A percentile compares a stretch with the other conserved stretches of the same genome.
Evolutionary conservation across 2,329 filamentous ascomycete species (phyloP).

Genomic region (Paecilomyces variotii): DNA sequence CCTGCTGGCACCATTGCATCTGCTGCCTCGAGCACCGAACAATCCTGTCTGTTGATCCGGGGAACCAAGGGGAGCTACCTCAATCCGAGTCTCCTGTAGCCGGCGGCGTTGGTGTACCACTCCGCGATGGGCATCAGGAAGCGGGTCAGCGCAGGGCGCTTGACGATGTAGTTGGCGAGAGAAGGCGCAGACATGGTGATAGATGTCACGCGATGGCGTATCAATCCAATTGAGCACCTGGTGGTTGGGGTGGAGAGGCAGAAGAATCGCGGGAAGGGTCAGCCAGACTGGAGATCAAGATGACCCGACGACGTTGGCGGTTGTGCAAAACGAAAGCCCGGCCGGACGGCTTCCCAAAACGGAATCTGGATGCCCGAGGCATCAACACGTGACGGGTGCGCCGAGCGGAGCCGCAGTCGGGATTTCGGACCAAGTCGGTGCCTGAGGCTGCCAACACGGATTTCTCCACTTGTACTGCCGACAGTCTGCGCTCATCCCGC

Average conservation of each 20-base stretch:
- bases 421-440: not conserved
- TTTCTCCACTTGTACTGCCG: not conserved
- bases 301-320: conserved; percentile 31
- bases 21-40: not conserved
- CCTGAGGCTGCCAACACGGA: not conserved
- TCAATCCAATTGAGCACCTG: conserved; percentile 19
- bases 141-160: conserved; percentile 77
- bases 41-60: conserved; percentile 1
- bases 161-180: conserved; percentile 67
- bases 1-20: not conserved
- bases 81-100: conserved; percentile 88
- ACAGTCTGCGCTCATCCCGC: conserved; percentile 3
- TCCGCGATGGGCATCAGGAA: conserved; percentile 73
- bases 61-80: conserved; percentile 52
- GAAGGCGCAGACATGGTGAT: conserved; percentile 61
- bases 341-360: conserved; percentile 22
- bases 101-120: conserved; percentile 84
- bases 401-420: not conserved
- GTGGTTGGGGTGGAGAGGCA: conserved; percentile 22
- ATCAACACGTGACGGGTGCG: not conserved
- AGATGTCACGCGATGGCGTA: conserved; percentile 9
- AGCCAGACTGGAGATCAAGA: conserved; percentile 25
- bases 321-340: conserved; percentile 32
- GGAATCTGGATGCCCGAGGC: conserved; percentile 7
- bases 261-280: conserved; percentile 14